Percentiles rank a stretch among this genome's conserved stretches.
Evolutionary conservation across 1,139 yeast genomes (phyloP).

Genomic region (Blastobotrys ciferrii): DNA sequence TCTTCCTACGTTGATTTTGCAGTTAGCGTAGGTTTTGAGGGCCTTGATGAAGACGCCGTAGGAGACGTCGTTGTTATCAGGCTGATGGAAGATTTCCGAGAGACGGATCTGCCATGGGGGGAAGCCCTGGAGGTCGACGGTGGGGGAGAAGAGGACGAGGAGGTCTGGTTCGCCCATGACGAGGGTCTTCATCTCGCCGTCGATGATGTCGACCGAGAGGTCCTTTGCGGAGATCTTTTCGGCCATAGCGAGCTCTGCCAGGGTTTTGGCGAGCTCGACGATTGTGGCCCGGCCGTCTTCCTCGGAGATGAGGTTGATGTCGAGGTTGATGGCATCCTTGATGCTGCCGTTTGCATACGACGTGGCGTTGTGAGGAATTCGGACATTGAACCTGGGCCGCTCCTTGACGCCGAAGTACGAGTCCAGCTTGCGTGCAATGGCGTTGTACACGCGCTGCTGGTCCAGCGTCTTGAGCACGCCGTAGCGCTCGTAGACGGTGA

Average conservation of each 20-base stretch:
- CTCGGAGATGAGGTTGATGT: slow-evolving; percentile 61
- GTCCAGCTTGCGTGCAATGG: slow-evolving; percentile 59
- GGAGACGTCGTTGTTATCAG: slow-evolving; percentile 78
- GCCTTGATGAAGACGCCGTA: slow-evolving; percentile 87
- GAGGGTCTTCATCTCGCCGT: slow-evolving; percentile 68
- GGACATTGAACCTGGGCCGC: slow-evolving; percentile 51
- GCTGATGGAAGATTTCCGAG: slow-evolving; percentile 87
- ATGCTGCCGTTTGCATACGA: slow-evolving; percentile 20
- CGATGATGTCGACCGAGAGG: slow-evolving; percentile 69
- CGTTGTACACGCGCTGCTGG: slow-evolving; percentile 53
- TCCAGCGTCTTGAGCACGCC: slow-evolving; percentile 58
- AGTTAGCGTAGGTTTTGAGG: slow-evolving; percentile 69
- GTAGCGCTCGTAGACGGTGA: slow-evolving; percentile 76
- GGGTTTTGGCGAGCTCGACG: slow-evolving; percentile 81
- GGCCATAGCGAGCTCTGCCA: slow-evolving; percentile 67
- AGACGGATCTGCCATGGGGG: slow-evolving; percentile 98
- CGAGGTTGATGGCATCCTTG: slow-evolving; percentile 9
- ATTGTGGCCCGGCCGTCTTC: slow-evolving; percentile 89
- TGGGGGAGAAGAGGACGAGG: slow-evolving; percentile 79
- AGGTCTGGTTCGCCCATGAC: slow-evolving; percentile 92
- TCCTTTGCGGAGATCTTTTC: slow-evolving; percentile 65
- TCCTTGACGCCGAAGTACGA: slow-evolving; percentile 72
- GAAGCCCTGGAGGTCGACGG: slow-evolving; percentile 82
- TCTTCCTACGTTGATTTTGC: slow-evolving; percentile 86
- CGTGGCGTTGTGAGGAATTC: slow-evolving; percentile 23